Evolutionary conservation across 2,329 filamentous ascomycete genomes (phyloP).

Genomic region (Purpureocillium takamizusanense): DNA sequence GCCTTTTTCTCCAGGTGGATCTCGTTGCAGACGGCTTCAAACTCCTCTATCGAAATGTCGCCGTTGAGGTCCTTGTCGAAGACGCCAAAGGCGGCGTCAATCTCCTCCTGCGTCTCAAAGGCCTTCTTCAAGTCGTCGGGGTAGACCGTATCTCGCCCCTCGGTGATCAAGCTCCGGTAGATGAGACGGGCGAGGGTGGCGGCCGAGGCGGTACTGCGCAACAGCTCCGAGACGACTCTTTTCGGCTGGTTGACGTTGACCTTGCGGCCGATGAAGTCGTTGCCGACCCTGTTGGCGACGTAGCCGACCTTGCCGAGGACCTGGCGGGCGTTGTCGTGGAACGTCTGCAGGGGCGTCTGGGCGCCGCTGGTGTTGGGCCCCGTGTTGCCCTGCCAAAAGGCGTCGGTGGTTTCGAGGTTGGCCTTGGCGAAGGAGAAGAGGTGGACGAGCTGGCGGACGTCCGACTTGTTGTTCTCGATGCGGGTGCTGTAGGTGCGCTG

Average conservation of each 20-base stretch:
- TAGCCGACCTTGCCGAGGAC: slow-evolving; percentile 75
- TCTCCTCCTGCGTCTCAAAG: slow-evolving; percentile 77
- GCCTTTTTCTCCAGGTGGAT: slow-evolving; percentile 92
- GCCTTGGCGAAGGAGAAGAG: slow-evolving; percentile 68
- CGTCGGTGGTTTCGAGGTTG: slow-evolving; percentile 47
- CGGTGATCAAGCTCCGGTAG: slow-evolving; percentile 75
- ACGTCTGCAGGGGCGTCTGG: slow-evolving; percentile 64
- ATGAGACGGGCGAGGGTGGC: slow-evolving; percentile 81
- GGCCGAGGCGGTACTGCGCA: slow-evolving; percentile 62
- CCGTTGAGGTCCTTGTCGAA: slow-evolving; percentile 97
- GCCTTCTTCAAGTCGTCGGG: slow-evolving; percentile 70
- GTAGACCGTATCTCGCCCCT: slow-evolving; percentile 66
- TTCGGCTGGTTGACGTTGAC: slow-evolving; percentile 67
- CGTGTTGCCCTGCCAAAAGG: slow-evolving; percentile 34
- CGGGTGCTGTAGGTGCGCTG: slow-evolving; percentile 81
- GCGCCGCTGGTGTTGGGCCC: slow-evolving; percentile 43
- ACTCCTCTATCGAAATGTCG: slow-evolving; percentile 90
- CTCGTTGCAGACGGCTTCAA: slow-evolving; percentile 88
- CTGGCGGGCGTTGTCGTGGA: slow-evolving; percentile 67
- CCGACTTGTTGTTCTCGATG: slow-evolving; percentile 87
- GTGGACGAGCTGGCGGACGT: slow-evolving; percentile 54
- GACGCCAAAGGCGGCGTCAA: slow-evolving; percentile 79
- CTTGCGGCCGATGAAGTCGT: slow-evolving; percentile 79
- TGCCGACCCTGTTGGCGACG: slow-evolving; percentile 76
- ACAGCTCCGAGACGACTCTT: slow-evolving; percentile 72